Conservation (phyloP, 2,329 filamentous ascomycete species). For the Claviceps quebecensis region DNA sequence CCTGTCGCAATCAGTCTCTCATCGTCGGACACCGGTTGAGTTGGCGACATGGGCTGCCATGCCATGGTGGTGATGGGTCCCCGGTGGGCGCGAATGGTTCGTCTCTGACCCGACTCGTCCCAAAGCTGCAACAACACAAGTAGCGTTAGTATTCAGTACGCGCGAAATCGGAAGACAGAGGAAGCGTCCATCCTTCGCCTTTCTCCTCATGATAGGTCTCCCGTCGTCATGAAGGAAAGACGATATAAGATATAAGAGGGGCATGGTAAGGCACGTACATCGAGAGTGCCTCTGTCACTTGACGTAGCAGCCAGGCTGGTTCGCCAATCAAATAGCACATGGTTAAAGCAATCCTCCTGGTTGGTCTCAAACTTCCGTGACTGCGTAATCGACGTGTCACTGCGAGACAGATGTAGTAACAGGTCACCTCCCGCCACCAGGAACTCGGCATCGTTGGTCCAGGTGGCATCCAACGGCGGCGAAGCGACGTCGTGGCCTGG, state of each 20-base stretch:
- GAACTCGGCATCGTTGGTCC: conserved; percentile 45
- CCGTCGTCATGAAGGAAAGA: not conserved
- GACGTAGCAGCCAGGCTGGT: conserved; percentile 43
- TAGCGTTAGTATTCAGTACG: not conserved
- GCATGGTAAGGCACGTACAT: conserved; percentile 31
- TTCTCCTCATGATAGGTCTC: too few species aligned
- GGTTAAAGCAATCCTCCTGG: conserved; percentile 38
- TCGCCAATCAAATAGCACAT: conserved; percentile 41
- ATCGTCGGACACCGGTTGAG: conserved; percentile 24
- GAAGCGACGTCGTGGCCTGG: conserved; percentile 34
- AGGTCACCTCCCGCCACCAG: conserved; percentile 43
- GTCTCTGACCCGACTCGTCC: conserved; percentile 38
- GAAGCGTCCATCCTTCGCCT: not conserved
- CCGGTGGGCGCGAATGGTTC: conserved; percentile 44
- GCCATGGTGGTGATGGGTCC: conserved; percentile 42
- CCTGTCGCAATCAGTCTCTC: conserved; percentile 48
- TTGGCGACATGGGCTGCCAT: conserved; percentile 40
- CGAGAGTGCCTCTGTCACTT: conserved; percentile 44
- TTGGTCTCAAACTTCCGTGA: conserved; percentile 37
- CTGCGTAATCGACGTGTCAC: conserved; percentile 30
- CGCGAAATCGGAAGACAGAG: not conserved
- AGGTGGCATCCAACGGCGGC: conserved; percentile 42
- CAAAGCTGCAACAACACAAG: conserved; percentile 32
- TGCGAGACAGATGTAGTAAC: conserved; percentile 33
- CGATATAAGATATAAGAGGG: too few species aligned